Evolutionary conservation across 768 basidiomycete genomes (phyloP), one percentile per base, ranked within the genome.

Genomic region (Suillus spraguei): DNA sequence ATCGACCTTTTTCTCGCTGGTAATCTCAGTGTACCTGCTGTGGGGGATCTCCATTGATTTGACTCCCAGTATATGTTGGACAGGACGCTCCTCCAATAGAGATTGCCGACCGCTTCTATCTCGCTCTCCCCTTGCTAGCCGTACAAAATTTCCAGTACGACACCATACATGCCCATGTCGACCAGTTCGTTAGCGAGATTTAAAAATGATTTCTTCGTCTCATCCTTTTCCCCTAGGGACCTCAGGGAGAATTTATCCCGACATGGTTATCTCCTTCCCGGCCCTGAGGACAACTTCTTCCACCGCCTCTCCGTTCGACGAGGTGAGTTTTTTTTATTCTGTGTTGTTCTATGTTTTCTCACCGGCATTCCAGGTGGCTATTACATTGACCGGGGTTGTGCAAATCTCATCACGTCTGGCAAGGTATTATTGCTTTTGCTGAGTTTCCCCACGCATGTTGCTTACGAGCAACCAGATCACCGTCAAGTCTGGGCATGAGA

Each of bases 31-130:
- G 13, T 39, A 10, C 7, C 32, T 59, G 10, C 32, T 33, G 42
- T 14, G 5, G 42, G 4, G 52, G 49, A 47, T 47, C 38, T 35
- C 39, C 33, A 14, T 11, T 60, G 11, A 61, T 44, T 61, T 38
- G 42, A 8, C 17, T 32, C 33, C 5, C 17, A 49, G 55, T 47
- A 22, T 65, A 65, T 62, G 28, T 65, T 13, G 58, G 56, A 46
- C 55, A 59, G 35, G 44, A 65, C 32, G 22, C 28, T n/a, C 63
- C 52, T 59, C 63, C 63, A 32, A 65, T 52, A 41, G 63, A 64
- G 24, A 36, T 64, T 7, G 64, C 64, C 7, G 64, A 65, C 44
- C 64, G 63, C n/a, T 65, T 59, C 32, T 64, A 59, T 32, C 36
- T 64, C 20, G 63, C 64, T 13, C 11, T 65, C 22, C 64, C 64